Percentiles rank a stretch among this genome's conserved stretches.
Conservation (phyloP, 1,139 yeast species). For the Fermentozyma sake region DNA sequence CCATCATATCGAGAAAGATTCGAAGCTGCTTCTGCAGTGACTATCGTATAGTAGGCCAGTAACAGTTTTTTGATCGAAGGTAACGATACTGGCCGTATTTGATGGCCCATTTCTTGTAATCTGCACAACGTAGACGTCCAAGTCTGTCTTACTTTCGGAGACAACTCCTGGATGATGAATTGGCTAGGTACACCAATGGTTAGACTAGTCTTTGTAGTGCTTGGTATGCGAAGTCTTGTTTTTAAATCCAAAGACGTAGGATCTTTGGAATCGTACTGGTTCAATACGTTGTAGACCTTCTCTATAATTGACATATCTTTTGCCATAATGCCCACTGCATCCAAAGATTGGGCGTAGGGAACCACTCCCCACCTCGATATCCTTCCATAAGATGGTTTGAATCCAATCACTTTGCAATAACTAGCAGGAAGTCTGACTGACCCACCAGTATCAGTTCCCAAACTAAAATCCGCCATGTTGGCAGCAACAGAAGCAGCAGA, state of each 20-base stretch:
- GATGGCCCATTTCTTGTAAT: constrained; percentile 49
- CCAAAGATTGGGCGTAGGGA: constrained; percentile 90
- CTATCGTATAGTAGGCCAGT: constrained; percentile 83
- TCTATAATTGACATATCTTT: constrained; percentile 39
- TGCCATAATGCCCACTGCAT: constrained; percentile 84
- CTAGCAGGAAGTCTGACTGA: constrained; percentile 90
- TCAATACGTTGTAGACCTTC: constrained; percentile 52
- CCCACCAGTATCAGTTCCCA: constrained; percentile 98
- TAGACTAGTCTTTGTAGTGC: constrained; percentile 2
- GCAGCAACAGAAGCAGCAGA: constrained; percentile 89
- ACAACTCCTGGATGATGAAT: constrained; percentile 53
- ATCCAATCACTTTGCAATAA: constrained; percentile 77
- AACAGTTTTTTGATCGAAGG: constrained; percentile 65
- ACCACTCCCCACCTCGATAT: constrained; percentile 89
- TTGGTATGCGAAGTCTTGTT: constrained; percentile 15
- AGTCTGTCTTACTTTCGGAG: constrained; percentile 37
- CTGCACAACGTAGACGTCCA: constrained; percentile 44
- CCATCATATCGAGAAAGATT: constrained; percentile 91
- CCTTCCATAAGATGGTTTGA: constrained; percentile 90
- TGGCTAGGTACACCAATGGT: constrained; percentile 56
- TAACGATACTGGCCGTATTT: constrained; percentile 57
- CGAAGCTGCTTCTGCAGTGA: constrained; percentile 93
- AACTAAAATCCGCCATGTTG: constrained; percentile 54
- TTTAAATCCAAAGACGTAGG: constrained; percentile 78
- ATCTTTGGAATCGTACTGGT: constrained; percentile 65